Base-by-base conservation (phyloP, 345 rosid species). In the Salix caprea region DNA sequence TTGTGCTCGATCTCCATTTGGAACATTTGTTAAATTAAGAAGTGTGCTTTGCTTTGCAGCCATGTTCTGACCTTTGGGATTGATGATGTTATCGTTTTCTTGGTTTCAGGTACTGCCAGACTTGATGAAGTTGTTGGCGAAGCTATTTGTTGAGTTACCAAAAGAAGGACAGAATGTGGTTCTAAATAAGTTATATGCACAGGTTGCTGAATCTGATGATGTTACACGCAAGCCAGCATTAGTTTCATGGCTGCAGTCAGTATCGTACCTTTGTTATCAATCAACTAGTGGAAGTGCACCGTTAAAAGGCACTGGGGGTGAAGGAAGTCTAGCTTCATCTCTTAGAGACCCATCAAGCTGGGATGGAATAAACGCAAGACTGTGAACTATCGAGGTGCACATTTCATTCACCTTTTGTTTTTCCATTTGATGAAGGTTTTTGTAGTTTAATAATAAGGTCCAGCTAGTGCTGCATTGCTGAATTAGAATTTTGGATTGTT, bases 201-300 rank as follows among this genome's bases (percentile, higher is more conserved):
- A 86, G 80, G 95, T 93, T 60, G 94, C 97, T 18, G 97, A 89
- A 69, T 93, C 98, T 23, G 99, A 96, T 75, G 98, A 96, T 86
- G 98, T 93, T 61, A 89, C 91, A 37, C 96, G 97, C 56, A 96
- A 96, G 74, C 92, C 97, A 28, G 62, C 91, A 65, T 84, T 93
- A 74, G 98, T 96, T 71, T 93, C 98, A 32, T 96, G 97, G 98
- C 73, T 93, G 84, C 97, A 92, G 82, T 93, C 97, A 36, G 79
- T 93, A 46, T 86, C 90, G 70, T 96, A 91, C 82, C 69, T 93
- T 5, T 93, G 89, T 80, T 87, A 87, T 77, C 87, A 83, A 76
- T 80, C 66, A 28, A 72, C 52, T 42, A 81, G 77, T 28, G 75
- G 37, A 62, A 73, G 67, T 77, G 56, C 76, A 65, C 64, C 54